Percentiles rank a stretch among this genome's conserved stretches.
phyloP scores from a whole-genome alignment of 805 yeast species.

The Cyberlindnera xishuangbannaensis region DNA sequence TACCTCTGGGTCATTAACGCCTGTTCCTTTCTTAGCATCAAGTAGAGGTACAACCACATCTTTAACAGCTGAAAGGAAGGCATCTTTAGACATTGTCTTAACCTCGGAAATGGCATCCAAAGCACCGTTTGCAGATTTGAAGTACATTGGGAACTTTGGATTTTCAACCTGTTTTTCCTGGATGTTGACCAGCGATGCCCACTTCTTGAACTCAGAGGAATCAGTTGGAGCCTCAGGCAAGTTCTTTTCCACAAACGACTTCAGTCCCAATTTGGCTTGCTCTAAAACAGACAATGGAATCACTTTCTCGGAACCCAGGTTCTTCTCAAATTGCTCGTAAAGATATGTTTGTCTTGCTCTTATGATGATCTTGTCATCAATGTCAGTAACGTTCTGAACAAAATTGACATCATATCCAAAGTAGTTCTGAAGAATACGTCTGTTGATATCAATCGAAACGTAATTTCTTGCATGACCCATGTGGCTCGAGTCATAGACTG shows the following conservation, averaged over 20 bases:
- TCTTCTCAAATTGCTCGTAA: constrained; percentile 51
- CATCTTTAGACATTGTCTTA: constrained; percentile 24
- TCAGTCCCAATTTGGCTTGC: constrained; percentile 39
- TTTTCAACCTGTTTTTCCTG: constrained; percentile 44
- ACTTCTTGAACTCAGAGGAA: constrained; percentile 37
- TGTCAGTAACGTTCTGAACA: constrained; percentile 97
- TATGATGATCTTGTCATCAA: constrained; percentile 92
- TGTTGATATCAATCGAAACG: constrained; percentile 87
- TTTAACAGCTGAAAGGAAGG: constrained; percentile 49
- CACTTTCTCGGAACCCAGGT: constrained; percentile 22
- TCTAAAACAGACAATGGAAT: constrained; percentile 30
- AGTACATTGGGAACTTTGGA: constrained; percentile 87
- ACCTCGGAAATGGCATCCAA: constrained; percentile 36
- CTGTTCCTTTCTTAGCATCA: constrained; percentile 66
- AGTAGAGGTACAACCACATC: constrained; percentile 71
- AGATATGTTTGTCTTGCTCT: constrained; percentile 89
- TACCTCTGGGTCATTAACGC: constrained; percentile 78
- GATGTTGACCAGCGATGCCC: constrained; percentile 48
- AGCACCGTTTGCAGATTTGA: constrained; percentile 55
- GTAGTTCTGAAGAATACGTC: constrained; percentile 83
- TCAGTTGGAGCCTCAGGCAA: constrained; percentile 38
- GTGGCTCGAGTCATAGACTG: constrained; percentile 92
- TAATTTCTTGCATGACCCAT: constrained; percentile 99
- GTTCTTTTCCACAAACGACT: constrained; percentile 46
- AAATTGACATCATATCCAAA: constrained; percentile 85